phyloP scores from a whole-genome alignment of 371 early-diverging fungal genomes.

The Gilbertella persicaria region DNA sequence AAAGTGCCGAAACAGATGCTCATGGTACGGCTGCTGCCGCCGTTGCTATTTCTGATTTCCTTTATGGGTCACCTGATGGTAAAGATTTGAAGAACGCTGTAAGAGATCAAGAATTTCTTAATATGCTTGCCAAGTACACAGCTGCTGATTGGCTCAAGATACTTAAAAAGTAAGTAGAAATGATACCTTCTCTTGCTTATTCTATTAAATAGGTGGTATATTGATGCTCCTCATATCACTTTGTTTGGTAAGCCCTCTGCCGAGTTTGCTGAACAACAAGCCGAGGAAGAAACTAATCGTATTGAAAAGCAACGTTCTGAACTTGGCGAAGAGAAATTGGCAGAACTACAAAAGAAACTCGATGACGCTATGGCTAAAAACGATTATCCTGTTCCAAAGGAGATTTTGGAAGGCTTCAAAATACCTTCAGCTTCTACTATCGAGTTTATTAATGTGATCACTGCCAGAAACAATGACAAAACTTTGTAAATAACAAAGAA shows the following conservation, averaged over 20 bases:
- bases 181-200: too few species aligned
- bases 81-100: constrained; percentile 48
- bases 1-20: constrained; percentile 50
- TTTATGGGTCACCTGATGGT: constrained; percentile 64
- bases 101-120: constrained; percentile 53
- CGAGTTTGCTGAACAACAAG: constrained; percentile 56
- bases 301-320: constrained; percentile 53
- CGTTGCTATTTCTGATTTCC: constrained; percentile 54
- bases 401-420: constrained; percentile 60
- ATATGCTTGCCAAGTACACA: constrained; percentile 47
- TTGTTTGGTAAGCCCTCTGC: constrained; percentile 67
- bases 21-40: constrained; percentile 49
- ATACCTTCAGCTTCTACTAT: constrained; percentile 62
- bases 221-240: constrained; percentile 55
- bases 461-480: constrained; percentile 54
- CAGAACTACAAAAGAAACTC: constrained; percentile 49
- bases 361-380: constrained; percentile 60
- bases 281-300: constrained; percentile 59
- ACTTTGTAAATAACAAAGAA: constrained; percentile 40
- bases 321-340: constrained; percentile 55
- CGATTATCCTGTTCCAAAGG: constrained; percentile 57
- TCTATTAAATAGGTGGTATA: constrained; percentile 44
- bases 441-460: constrained; percentile 60
- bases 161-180: constrained; percentile 55
- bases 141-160: constrained; percentile 55